These are phyloP conservation scores for Neonectria coccinea DNA, from an alignment of 2,329 filamentous ascomycete genomes.

Conservation along the genomic window DNA sequence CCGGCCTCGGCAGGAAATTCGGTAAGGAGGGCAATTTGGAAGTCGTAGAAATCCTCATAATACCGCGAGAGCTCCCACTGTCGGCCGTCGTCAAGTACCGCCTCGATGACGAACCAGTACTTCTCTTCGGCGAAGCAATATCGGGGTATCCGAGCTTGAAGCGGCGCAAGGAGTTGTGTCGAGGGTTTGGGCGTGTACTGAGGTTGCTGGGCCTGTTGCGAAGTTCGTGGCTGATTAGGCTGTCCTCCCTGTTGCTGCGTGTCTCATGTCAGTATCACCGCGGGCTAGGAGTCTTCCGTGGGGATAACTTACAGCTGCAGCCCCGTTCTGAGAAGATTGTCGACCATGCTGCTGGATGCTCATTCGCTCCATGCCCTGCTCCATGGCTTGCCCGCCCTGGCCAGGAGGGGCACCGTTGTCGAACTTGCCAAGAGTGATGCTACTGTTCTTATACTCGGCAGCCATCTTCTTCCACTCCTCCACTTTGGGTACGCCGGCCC, in stretches of 20 bases:
- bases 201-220: constrained; percentile 52
- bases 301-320: constrained; percentile 41
- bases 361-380: constrained; percentile 81
- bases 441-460: constrained; percentile 98
- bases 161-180: constrained; percentile 76
- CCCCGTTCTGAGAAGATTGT: constrained; percentile 45
- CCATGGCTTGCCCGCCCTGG: constrained; percentile 63
- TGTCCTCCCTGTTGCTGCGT: constrained; percentile 46
- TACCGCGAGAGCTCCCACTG: constrained; percentile 94
- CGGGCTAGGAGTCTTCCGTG: not conserved
- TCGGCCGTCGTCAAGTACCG: constrained; percentile 87
- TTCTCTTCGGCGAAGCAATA: constrained; percentile 98
- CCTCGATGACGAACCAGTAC: constrained; percentile 98
- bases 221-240: constrained; percentile 41
- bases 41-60: constrained; percentile 99
- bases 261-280: constrained; percentile 2
- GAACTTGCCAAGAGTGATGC: constrained; percentile 94
- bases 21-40: constrained; percentile 94
- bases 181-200: constrained; percentile 54
- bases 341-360: constrained; percentile 66
- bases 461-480: constrained; percentile 99
- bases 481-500: constrained; percentile 91
- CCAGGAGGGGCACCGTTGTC: constrained; percentile 61
- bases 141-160: constrained; percentile 86
- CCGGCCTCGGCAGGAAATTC: constrained; percentile 94